Percentiles rank a stretch among this genome's conserved stretches.
These are phyloP conservation scores for Chaetomium fimeti DNA, from an alignment of 495 filamentous ascomycete species.

Conservation along the genomic window DNA sequence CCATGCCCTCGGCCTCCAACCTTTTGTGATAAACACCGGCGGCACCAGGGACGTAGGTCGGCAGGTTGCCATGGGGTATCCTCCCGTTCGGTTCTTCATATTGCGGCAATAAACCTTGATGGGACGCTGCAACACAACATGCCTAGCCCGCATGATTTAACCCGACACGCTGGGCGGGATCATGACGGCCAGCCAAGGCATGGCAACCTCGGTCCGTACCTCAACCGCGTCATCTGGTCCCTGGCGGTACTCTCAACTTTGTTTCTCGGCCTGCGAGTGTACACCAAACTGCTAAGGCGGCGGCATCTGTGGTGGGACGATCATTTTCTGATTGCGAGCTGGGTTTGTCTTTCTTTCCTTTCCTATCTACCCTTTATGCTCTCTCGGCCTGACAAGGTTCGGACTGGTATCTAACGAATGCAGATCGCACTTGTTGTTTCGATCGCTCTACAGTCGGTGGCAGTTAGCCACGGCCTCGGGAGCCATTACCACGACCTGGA, in stretches of 20 bases:
- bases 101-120: background rate
- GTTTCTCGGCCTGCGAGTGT: constrained; percentile 33
- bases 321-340: constrained; percentile 27
- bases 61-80: too few species aligned
- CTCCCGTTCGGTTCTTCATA: background rate
- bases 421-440: constrained; percentile 14
- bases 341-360: constrained; percentile 23
- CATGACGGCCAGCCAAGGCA: background rate
- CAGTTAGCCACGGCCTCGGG: constrained; percentile 31
- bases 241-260: constrained; percentile 20
- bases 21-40: too few species aligned
- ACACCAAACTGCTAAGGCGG: constrained; percentile 31
- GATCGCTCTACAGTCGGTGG: constrained; percentile 7
- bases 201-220: constrained; percentile 9
- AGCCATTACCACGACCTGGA: background rate
- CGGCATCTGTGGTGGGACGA: constrained; percentile 37
- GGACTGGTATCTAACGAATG: constrained; percentile 6
- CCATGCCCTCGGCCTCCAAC: too few species aligned
- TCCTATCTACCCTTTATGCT: background rate
- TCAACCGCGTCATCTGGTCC: constrained; percentile 15
- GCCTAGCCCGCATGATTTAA: background rate
- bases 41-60: too few species aligned
- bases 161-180: background rate
- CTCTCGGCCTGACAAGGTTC: background rate
- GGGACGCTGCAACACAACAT: constrained; percentile 2